phyloP scores from a whole-genome alignment of 164 flowering plant species.

The Stephania yunnanensis region DNA sequence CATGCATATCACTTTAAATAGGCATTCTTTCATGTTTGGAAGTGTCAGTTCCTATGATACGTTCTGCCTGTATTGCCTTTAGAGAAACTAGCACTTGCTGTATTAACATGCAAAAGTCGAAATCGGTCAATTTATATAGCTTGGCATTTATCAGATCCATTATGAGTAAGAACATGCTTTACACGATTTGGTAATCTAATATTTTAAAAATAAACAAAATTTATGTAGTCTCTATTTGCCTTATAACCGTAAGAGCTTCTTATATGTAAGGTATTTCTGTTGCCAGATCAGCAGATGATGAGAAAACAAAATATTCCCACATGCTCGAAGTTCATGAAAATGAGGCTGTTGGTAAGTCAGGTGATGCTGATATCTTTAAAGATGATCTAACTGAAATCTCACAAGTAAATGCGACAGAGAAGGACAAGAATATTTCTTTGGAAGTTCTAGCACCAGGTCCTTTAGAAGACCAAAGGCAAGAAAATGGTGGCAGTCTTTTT shows the following conservation, averaged over 20 bases:
- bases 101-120: not conserved
- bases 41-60: not conserved
- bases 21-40: not conserved
- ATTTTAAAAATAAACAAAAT: not conserved
- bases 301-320: conserved; percentile 18
- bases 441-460: conserved; percentile 14
- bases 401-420: conserved; percentile 12
- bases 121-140: not conserved
- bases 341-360: conserved; percentile 9
- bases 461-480: conserved; percentile 17
- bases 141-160: not conserved
- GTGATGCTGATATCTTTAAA: conserved; percentile 8
- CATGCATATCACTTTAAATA: not conserved
- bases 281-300: conserved; percentile 32
- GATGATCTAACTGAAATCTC: conserved; percentile 15
- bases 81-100: not conserved
- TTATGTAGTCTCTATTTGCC: not conserved
- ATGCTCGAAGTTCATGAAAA: conserved; percentile 23
- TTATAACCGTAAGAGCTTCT: not conserved
- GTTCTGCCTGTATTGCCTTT: not conserved
- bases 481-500: conserved; percentile 11
- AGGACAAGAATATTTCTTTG: conserved; percentile 11
- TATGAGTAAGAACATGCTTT: not conserved
- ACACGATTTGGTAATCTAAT: not conserved
- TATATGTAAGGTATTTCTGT: conserved; percentile 9